Base-by-base conservation (phyloP, 768 basidiomycete species). In the Boletus fagicola region DNA sequence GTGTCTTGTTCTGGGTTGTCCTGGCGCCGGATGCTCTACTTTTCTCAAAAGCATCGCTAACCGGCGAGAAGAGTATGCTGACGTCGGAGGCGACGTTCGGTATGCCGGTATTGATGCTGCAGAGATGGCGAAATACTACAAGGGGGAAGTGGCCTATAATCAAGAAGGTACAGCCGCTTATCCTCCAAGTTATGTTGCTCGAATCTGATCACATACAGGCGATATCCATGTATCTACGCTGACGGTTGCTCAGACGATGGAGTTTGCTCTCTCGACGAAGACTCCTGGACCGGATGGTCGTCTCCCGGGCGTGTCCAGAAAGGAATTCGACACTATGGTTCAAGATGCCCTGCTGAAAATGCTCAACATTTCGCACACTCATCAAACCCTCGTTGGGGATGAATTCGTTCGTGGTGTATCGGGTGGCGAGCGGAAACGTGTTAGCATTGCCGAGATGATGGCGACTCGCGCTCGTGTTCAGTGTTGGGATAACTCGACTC, bases 391-490 rank as follows among this genome's bases (percentile, higher is more conserved):
- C 0, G 86, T 96, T 40, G 94, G 94, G 0, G 86, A 94, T 67
- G 92, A 90, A 58, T 92, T 89, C 64, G 86, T 96, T 10, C 87
- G 87, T 16, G 88, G 89, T 24, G 83, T 92, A 15, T 87, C 85
- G 0, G 90, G 90, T 43, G 90, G 90, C 20, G 90, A 92, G 65
- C 80, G 86, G 51, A 94, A 94, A 70, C 83, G 84, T 58, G 78
- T 94, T 16, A 86, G 86, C 56, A 94, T 94, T 63, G 87, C 88
- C 12, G 92, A 94, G 73, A 92, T 90, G 82, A 86, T 92, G 83
- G 81, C 89, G 1, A 88, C 87, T 2, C 84, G 89, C 50, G 89
- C 90, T 12, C 85, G 86, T 36, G 81, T 92, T 8, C 86, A 92
- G 62, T 85, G 84, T 60, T 92, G 90, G 87, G 90, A 93, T 68